Conservation (phyloP, 805 yeast genomes). For the Metschnikowia orientalis region DNA sequence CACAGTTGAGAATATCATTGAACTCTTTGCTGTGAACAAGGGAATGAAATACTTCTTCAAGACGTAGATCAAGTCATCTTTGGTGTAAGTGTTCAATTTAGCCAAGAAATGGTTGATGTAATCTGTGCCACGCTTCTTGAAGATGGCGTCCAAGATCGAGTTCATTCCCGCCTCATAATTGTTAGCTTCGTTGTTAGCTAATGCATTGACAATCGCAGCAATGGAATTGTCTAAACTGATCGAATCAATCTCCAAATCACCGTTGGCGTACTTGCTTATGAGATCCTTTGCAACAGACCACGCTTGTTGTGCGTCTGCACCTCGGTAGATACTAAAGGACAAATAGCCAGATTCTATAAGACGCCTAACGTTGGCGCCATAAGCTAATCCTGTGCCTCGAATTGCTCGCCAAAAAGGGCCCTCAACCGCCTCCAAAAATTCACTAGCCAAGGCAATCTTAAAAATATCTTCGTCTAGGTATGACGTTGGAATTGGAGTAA, state of each 20-base stretch:
- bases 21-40: constrained; percentile 52
- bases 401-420: constrained; percentile 98
- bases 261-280: constrained; percentile 56
- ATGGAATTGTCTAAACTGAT: constrained; percentile 67
- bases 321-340: constrained; percentile 68
- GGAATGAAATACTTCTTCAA: constrained; percentile 60
- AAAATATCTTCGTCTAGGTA: constrained; percentile 53
- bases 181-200: constrained; percentile 68
- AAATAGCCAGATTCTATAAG: constrained; percentile 65
- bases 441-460: constrained; percentile 67
- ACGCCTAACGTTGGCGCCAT: constrained; percentile 65
- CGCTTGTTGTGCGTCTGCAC: constrained; percentile 72
- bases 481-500: constrained; percentile 55
- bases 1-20: constrained; percentile 66
- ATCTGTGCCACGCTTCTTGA: constrained; percentile 67
- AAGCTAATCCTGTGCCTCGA: constrained; percentile 91
- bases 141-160: constrained; percentile 61
- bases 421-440: constrained; percentile 78
- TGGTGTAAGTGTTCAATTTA: constrained; percentile 48
- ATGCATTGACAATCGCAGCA: constrained; percentile 65
- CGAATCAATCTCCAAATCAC: constrained; percentile 50
- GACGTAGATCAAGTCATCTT: constrained; percentile 46
- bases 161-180: constrained; percentile 58
- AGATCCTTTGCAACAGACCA: constrained; percentile 60
- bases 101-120: constrained; percentile 52